Base-by-base conservation (phyloP, 2,329 filamentous ascomycete species). In the Blastomyces gilchristii region DNA sequence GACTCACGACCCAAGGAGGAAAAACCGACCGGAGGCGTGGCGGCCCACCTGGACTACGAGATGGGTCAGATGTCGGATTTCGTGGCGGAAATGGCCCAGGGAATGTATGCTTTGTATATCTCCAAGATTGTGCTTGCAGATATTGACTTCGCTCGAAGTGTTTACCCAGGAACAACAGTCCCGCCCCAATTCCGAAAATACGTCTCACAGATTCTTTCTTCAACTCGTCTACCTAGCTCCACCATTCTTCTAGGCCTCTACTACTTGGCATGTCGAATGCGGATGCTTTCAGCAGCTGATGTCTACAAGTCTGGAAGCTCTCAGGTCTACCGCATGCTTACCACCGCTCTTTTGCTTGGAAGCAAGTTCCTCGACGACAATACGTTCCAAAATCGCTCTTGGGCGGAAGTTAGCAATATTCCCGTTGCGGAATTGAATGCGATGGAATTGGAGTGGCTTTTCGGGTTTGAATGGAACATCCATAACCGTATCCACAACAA, bases 311-410 rank as follows among this genome's bases (percentile, higher is more conserved):
- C 80, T 60, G 80, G 79, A 50, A 84, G 80, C 62, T 88, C 87
- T 53, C 87, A 94, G 72, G 83, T 95, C 62, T 96, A 93, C 82
- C 88, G 91, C 65, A 87, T 95, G 79, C 82, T 96, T 67, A 96
- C 91, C 7, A 88, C 93, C 47, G 86, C 89, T 8, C 80, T 97
- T 63, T 83, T 97, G 60, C 82, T 97, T 61, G 92, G 91, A 65
- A 96, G 91, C 85, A 97, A 97, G 79, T 97, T 96, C 71, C 81
- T 96, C 68, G 92, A 97, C 71, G 92, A 96, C 81, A 96, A 96
- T 78, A 97, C 92, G 6, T 97, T 97, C 77, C 92, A 96, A 81
- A 97, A 96, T 78, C 88, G 90, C 62, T 96, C 92, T 0, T 97
- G 92, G 92, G 90, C 92, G 5, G 92, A 97, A 73, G 92, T 97